Conservation (phyloP, 2,329 filamentous ascomycete species). For the Stemphylium vesicarium region DNA sequence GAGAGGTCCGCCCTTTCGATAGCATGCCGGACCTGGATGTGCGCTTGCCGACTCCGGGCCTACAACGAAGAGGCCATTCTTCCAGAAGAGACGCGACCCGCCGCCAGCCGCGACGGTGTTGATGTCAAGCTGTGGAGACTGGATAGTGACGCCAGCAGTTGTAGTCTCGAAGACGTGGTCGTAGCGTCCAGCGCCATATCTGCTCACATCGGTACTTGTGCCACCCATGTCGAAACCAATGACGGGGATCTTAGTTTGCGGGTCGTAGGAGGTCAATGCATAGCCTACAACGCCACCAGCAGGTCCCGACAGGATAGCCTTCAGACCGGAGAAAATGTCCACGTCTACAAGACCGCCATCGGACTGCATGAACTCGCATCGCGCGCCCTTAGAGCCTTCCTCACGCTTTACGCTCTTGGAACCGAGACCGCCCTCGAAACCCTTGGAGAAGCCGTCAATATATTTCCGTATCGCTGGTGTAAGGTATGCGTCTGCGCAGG, state of each 20-base stretch:
- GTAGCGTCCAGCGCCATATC: slow-evolving; percentile 83
- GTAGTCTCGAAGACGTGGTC: slow-evolving; percentile 96
- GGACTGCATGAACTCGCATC: slow-evolving; percentile 96
- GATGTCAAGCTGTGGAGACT: slow-evolving; percentile 90
- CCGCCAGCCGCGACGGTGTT: slow-evolving; percentile 94
- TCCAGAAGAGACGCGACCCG: slow-evolving; percentile 83
- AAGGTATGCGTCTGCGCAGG: slow-evolving; percentile 80
- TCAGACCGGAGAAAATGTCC: slow-evolving; percentile 80
- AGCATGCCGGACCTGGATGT: slow-evolving; percentile 88
- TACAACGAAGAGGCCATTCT: slow-evolving; percentile 87
- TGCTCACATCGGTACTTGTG: slow-evolving; percentile 88
- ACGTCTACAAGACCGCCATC: slow-evolving; percentile 76
- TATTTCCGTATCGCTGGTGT: slow-evolving; percentile 82
- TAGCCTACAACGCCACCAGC: slow-evolving; percentile 95
- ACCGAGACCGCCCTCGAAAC: slow-evolving; percentile 82
- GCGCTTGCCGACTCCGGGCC: slow-evolving; percentile 89
- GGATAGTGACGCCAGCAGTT: slow-evolving; percentile 91
- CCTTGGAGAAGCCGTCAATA: slow-evolving; percentile 75
- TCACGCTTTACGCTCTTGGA: slow-evolving; percentile 74
- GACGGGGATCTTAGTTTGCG: slow-evolving; percentile 79
- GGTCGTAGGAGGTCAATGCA: slow-evolving; percentile 87
- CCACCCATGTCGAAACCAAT: slow-evolving; percentile 98
- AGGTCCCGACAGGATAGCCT: slow-evolving; percentile 85
- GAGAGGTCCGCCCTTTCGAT: slow-evolving; percentile 84
- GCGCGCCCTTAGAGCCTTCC: slow-evolving; percentile 69